Conservation (phyloP, 306 rosid species). For the Arachis hypogaea region DNA sequence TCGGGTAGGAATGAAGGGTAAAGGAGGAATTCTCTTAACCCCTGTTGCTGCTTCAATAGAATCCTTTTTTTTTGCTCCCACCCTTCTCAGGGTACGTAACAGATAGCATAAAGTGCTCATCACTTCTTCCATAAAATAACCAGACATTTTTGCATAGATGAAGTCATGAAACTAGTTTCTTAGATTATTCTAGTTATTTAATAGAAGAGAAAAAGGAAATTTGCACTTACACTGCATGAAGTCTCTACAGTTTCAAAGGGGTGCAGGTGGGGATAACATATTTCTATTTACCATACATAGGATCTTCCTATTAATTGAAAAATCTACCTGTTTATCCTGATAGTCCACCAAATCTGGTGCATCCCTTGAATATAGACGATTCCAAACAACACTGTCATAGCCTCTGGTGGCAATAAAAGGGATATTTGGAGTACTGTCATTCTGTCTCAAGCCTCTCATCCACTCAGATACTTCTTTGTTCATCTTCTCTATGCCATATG, state of each 20-base stretch:
- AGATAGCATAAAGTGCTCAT: background rate
- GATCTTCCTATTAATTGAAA: conserved; percentile 12
- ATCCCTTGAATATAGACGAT: conserved; percentile 90
- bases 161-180: conserved; percentile 1
- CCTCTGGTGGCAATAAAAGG: conserved; percentile 95
- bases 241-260: background rate
- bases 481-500: conserved; percentile 81
- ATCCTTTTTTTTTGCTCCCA: too few relatives aligned
- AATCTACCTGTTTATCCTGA: conserved; percentile 60
- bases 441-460: conserved; percentile 73
- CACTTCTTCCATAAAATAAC: background rate
- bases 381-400: conserved; percentile 95
- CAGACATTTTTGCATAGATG: background rate
- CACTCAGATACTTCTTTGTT: conserved; percentile 87
- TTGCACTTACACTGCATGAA: background rate
- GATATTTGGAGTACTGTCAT: conserved; percentile 38
- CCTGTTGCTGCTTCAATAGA: too few relatives aligned
- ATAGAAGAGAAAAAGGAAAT: background rate
- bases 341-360: conserved; percentile 57
- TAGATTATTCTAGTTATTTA: background rate
- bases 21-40: too few relatives aligned
- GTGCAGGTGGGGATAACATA: background rate
- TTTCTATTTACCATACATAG: conserved; percentile 3
- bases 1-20: too few relatives aligned
- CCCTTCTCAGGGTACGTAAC: too few relatives aligned